These are phyloP conservation scores for Elsinoe australis DNA, from an alignment of 2,329 filamentous ascomycete genomes.

Conservation along the genomic window DNA sequence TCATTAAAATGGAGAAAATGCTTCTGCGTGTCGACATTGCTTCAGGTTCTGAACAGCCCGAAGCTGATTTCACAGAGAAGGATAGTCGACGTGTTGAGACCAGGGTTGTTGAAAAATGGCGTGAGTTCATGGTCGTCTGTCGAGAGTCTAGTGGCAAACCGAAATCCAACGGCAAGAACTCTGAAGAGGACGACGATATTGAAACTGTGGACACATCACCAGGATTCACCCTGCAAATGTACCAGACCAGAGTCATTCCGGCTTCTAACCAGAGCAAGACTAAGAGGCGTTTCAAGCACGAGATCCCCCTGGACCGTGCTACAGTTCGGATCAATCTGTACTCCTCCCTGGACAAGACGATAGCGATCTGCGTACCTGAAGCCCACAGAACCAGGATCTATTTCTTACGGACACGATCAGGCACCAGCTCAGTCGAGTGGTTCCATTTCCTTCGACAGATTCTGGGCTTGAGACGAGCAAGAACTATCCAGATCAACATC, in stretches of 20 bases:
- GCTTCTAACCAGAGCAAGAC: slow-evolving; percentile 46
- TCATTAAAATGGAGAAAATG: slow-evolving; percentile 63
- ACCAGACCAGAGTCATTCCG: slow-evolving; percentile 47
- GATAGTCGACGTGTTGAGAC: slow-evolving; percentile 53
- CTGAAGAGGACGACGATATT: slow-evolving; percentile 41
- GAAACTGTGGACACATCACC: slow-evolving; percentile 48
- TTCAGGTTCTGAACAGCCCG: slow-evolving; percentile 39
- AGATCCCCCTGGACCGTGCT: slow-evolving; percentile 50
- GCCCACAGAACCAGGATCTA: slow-evolving; percentile 51
- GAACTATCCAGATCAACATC: slow-evolving; percentile 52
- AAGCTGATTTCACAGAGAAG: slow-evolving; percentile 57
- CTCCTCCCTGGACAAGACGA: slow-evolving; percentile 59
- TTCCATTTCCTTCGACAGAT: slow-evolving; percentile 57
- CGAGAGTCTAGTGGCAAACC: slow-evolving; percentile 39
- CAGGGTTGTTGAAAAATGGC: slow-evolving; percentile 55
- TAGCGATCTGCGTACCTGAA: slow-evolving; percentile 54
- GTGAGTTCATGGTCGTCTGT: slow-evolving; percentile 56
- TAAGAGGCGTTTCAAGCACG: slow-evolving; percentile 48
- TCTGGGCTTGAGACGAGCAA: slow-evolving; percentile 51
- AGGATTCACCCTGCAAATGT: slow-evolving; percentile 39
- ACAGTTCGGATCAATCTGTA: slow-evolving; percentile 54
- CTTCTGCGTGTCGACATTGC: slow-evolving; percentile 53
- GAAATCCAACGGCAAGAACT: neutral
- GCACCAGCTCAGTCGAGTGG: slow-evolving; percentile 58
- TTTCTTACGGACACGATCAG: slow-evolving; percentile 55